Evolutionary conservation across 2,329 filamentous ascomycete species (phyloP), one percentile per base, ranked within the genome.

Genomic region (Alternaria sp.): DNA sequence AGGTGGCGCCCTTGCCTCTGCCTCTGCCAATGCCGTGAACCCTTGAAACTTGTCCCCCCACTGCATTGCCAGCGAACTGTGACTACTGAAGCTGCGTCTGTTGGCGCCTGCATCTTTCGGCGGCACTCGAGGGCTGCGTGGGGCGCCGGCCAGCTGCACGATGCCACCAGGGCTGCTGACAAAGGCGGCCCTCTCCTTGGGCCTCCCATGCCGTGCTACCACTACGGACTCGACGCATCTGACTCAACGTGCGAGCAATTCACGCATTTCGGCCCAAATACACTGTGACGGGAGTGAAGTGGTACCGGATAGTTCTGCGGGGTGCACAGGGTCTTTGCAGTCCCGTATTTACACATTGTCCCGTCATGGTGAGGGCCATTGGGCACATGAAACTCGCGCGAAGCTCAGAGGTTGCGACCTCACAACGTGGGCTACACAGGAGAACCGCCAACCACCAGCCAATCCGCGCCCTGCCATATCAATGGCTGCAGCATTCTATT

Each of bases 111-210:
- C 49, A 53, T 53, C 18, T n/a, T 41, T 53, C 49, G 49, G 49
- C 49, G 8, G 20, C 6, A n/a, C 28, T 53, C 43, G 51, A 50
- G 55, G 30, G 44, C 59, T 61, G 46, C 53, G 49, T 51, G 49
- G 49, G 49, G 49, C 49, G 49, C 49, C 49, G 50, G 55, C 51
- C 53, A 26, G 25, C 30, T 55, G 59, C 55, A 47, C 46, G 33
- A 44, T 33, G 63, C 46, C 37, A 61, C 58, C 46, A 26, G 26
- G 25, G 56, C 46, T 30, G 64, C 58, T 66, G 61, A 61, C 64
- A 64, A 65, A 63, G 51, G 41, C 44, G n/a, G 37, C 21, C 37
- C 44, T n/a, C 28, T 33, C 49, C 23, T 43, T 12, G 21, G 44
- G 41, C 58, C 21, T 41, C 15, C 15, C 15, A 41, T 41, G 37